These are phyloP conservation scores for Claviceps pusilla DNA, from an alignment of 2,329 filamentous ascomycete species.

Conservation along the genomic window DNA sequence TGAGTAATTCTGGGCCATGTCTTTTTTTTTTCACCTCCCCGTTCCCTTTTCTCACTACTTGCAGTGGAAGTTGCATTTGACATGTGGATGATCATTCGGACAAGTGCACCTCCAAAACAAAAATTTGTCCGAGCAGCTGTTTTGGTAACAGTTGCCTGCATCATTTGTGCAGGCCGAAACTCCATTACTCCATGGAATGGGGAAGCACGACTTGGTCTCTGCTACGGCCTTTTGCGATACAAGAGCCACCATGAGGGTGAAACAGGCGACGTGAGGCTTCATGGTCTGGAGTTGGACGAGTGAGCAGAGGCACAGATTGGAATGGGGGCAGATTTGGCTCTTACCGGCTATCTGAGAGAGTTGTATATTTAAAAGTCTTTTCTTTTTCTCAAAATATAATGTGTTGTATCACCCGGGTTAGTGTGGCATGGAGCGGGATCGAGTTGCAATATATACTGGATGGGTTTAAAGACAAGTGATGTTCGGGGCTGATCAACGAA, in stretches of 20 bases:
- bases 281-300: background rate
- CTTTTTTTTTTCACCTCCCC: too few relatives aligned
- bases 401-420: too few relatives aligned
- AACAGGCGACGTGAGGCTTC: background rate
- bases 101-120: background rate
- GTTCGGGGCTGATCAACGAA: too few relatives aligned
- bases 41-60: too few relatives aligned
- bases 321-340: background rate
- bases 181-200: background rate
- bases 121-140: background rate
- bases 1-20: too few relatives aligned
- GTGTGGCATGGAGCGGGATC: too few relatives aligned
- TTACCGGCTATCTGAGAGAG: background rate
- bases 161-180: background rate
- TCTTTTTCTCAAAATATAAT: too few relatives aligned
- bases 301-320: background rate
- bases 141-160: background rate
- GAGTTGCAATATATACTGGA: too few relatives aligned
- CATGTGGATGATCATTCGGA: background rate
- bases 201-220: background rate
- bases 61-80: background rate
- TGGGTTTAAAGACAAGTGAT: too few relatives aligned
- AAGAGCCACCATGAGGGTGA: background rate
- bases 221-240: background rate
- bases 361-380: background rate